Evolutionary conservation across 352 stramenopile species (phyloP).

Genomic region (Phytophthora hybrid): DNA sequence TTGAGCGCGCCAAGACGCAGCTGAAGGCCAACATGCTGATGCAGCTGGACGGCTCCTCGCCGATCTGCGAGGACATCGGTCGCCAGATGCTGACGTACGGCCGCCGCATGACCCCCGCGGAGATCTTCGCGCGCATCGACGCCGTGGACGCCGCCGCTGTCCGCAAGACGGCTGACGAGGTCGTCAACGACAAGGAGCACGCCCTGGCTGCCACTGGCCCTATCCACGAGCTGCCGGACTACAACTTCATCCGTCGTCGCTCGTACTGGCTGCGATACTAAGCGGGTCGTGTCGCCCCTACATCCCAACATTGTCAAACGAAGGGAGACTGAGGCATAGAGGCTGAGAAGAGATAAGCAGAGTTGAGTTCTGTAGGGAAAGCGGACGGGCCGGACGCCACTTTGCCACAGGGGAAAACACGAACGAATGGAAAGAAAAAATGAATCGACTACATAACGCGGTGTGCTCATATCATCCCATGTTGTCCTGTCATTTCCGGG

Average conservation of each 20-base stretch:
- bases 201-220: conserved; percentile 97
- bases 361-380: conserved; percentile 41
- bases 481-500: background rate
- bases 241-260: conserved; percentile 99
- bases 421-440: conserved; percentile 43
- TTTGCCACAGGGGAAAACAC: conserved; percentile 39
- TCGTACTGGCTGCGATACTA: conserved; percentile 98
- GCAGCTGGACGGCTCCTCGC: conserved; percentile 98
- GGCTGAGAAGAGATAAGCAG: conserved; percentile 36
- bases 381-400: conserved; percentile 39
- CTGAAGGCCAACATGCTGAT: conserved; percentile 99
- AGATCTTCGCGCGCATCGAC: conserved; percentile 99
- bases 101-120: conserved; percentile 97
- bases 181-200: conserved; percentile 99
- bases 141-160: conserved; percentile 97
- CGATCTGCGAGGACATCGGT: conserved; percentile 99
- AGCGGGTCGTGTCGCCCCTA: conserved; percentile 30
- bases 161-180: conserved; percentile 81
- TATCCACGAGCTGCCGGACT: conserved; percentile 99
- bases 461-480: conserved; percentile 7
- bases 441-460: conserved; percentile 32
- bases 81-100: conserved; percentile 98
- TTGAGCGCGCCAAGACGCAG: conserved; percentile 98
- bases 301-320: conserved; percentile 41
- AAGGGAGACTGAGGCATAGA: conserved; percentile 45